Percentiles rank a stretch among this genome's conserved stretches.
Evolutionary conservation across 192 early-diverging fungal genomes (phyloP).

Genomic region (Coemansia sp.): DNA sequence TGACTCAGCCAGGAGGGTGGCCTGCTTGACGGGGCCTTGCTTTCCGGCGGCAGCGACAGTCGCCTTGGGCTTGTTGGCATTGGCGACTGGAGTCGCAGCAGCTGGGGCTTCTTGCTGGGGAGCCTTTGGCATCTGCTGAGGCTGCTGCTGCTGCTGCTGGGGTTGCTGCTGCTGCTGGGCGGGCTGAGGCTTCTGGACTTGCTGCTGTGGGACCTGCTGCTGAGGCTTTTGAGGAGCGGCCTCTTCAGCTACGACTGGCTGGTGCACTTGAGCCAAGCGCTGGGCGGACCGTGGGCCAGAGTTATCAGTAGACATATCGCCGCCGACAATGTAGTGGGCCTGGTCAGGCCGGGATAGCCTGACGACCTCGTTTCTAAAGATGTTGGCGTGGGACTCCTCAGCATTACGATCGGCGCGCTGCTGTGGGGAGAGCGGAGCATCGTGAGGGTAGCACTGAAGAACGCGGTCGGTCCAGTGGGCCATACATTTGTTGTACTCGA

Average conservation of each 20-base stretch:
- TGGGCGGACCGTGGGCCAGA: conserved; percentile 10
- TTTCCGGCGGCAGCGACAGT: conserved; percentile 22
- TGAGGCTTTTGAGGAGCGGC: neutral
- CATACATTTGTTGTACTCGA: conserved; percentile 58
- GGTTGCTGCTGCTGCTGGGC: conserved; percentile 17
- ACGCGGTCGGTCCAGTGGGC: conserved; percentile 53
- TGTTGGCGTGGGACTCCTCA: conserved; percentile 22
- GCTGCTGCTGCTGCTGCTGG: conserved; percentile 21
- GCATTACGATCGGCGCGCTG: conserved; percentile 29
- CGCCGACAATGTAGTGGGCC: conserved; percentile 32
- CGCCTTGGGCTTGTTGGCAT: conserved; percentile 11
- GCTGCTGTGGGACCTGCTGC: conserved; percentile 9
- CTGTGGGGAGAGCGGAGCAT: conserved; percentile 28
- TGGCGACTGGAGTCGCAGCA: neutral
- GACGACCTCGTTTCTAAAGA: conserved; percentile 33
- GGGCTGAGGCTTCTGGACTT: conserved; percentile 10
- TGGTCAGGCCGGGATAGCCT: conserved; percentile 27
- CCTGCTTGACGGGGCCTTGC: conserved; percentile 34
- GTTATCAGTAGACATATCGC: conserved; percentile 1
- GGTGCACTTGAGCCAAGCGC: conserved; percentile 13
- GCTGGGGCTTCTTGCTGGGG: conserved; percentile 9
- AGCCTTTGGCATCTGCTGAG: conserved; percentile 12
- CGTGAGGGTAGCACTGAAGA: conserved; percentile 38
- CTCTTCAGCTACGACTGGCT: conserved; percentile 1
- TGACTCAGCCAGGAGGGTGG: conserved; percentile 5